These are phyloP conservation scores for Cyclotella baltica DNA, from an alignment of 108 stramenopile genomes.

Conservation along the genomic window DNA sequence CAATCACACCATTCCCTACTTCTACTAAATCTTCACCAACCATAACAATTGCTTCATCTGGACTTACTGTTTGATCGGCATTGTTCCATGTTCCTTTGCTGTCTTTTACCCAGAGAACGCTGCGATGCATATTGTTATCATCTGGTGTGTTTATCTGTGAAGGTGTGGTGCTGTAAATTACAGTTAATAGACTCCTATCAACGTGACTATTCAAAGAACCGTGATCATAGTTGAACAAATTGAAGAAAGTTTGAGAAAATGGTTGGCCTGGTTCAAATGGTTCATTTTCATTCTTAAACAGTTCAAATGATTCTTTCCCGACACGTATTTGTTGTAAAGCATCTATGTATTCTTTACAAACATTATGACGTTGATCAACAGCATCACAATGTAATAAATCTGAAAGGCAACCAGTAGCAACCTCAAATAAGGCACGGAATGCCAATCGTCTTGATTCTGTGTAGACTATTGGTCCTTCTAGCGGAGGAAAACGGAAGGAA, in stretches of 20 bases:
- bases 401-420: conserved; percentile 2
- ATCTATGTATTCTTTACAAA: background rate
- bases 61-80: background rate
- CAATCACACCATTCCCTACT: background rate
- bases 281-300: background rate
- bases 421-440: conserved; percentile 18
- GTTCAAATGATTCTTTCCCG: background rate
- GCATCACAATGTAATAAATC: background rate
- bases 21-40: conserved; percentile 12
- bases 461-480: conserved; percentile 22
- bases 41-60: conserved; percentile 10
- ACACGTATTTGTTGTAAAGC: background rate
- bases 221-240: conserved; percentile 23
- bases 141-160: background rate
- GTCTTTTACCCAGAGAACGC: background rate
- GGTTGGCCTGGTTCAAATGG: conserved; percentile 1
- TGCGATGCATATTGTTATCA: background rate
- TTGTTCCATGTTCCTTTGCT: conserved; percentile 3
- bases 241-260: conserved; percentile 15
- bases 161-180: background rate
- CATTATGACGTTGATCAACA: background rate
- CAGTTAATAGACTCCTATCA: conserved; percentile 11
- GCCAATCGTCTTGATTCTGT: conserved; percentile 2
- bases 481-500: conserved; percentile 10
- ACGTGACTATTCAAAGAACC: conserved; percentile 18